phyloP scores from a whole-genome alignment of 1,284 basidiomycete genomes.

The Leccinum ponderosum region DNA sequence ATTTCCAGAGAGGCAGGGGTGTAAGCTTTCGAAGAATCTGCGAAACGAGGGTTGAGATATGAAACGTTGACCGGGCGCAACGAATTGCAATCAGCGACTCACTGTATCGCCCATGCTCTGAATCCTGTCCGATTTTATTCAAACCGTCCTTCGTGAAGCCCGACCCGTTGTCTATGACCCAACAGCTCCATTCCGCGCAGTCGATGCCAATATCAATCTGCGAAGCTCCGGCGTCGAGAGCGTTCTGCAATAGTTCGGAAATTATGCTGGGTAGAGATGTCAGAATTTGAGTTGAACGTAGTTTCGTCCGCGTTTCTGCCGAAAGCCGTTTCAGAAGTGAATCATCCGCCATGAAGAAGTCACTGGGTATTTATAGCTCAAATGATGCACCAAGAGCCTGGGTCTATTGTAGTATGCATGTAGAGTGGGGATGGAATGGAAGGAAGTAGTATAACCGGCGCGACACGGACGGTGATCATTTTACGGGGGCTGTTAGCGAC shows the following conservation, averaged over 20 bases:
- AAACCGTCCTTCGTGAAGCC: conserved; percentile 71
- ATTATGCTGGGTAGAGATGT: conserved; percentile 79
- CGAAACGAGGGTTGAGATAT: neutral
- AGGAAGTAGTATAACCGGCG: neutral
- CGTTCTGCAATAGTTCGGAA: conserved; percentile 84
- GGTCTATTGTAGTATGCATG: neutral
- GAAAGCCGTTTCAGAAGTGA: conserved; percentile 42
- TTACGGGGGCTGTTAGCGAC: neutral
- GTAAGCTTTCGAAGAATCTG: conserved; percentile 77
- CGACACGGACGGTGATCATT: neutral
- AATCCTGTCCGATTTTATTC: conserved; percentile 49
- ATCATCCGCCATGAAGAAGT: conserved; percentile 21
- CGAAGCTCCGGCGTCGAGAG: conserved; percentile 67
- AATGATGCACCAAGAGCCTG: neutral
- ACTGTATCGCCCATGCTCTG: conserved; percentile 66
- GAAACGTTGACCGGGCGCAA: neutral
- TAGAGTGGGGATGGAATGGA: neutral
- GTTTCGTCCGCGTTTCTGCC: conserved; percentile 54
- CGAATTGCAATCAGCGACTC: conserved; percentile 29
- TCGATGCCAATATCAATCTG: conserved; percentile 67
- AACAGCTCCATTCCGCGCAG: conserved; percentile 71
- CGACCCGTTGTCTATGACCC: conserved; percentile 80
- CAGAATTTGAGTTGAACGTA: conserved; percentile 83
- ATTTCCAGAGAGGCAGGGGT: conserved; percentile 47
- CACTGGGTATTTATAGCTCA: neutral